Base-by-base conservation (phyloP, 768 basidiomycete species). In the Clavaria fumosa region DNA sequence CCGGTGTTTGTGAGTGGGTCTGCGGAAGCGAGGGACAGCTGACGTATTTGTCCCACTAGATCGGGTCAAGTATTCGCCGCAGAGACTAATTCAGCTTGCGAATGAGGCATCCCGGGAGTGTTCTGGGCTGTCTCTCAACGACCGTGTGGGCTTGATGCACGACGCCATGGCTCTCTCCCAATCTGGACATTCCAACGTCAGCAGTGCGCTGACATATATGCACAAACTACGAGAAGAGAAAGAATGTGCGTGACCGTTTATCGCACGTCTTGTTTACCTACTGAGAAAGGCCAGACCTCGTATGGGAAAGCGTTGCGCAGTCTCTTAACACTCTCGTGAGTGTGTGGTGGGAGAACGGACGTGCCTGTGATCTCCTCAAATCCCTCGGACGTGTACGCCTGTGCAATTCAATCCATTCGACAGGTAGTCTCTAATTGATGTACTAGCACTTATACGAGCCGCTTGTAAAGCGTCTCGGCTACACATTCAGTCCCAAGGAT, bases 141-240 rank as follows among this genome's bases (percentile, higher is more conserved):
- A 99, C 52, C 72, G 86, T 17, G 78, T 96, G 47, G 91, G 91
- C 12, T 64, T 99, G 19, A 73, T 93, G 15, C 71, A 79, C 34
- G 95, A 97, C 49, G 67, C 78, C 1, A 66, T 81, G 50, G 78
- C 78, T 1, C 69, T 96, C 21, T 71, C 85, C 34, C 74, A 77
- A 50, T 81, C 88, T 14, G 90, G 90, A 3, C 70, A 83, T 48
- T 63, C 75, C 34, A 67, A 75, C 41, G 66, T 86, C 23, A 86
- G 84, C 48, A 77, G 75, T 43, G 72, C 78, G 1, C 64, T 99
- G 47, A 72, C 70, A 17, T 63, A 96, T 31, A 63, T 89, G 31
- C 62, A 78, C 35, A 65, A 68, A 31, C 61, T 91, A 46, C 68
- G 67, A 45, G 59, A 67, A 31, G 93, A 95, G 60, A 69, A 69